Conservation (phyloP, 192 early-diverging fungal genomes). For the Coemansia sp. region DNA sequence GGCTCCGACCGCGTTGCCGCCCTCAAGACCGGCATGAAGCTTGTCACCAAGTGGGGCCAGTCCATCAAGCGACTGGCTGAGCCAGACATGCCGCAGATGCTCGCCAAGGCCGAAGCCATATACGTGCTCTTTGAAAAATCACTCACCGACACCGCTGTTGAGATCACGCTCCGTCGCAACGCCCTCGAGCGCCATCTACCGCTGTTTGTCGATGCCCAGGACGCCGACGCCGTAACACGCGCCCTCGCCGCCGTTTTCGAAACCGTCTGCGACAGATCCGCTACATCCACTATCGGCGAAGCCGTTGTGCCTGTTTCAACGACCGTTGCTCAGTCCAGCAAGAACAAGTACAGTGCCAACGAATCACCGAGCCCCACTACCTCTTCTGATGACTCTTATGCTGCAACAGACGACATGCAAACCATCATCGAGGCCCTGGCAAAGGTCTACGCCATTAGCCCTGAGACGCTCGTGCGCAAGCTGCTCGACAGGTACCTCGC, state of each 20-base stretch:
- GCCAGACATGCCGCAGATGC: constrained; percentile 21
- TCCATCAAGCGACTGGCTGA: constrained; percentile 43
- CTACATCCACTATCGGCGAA: not conserved
- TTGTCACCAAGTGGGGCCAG: constrained; percentile 47
- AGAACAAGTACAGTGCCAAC: no score
- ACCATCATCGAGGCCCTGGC: constrained; percentile 28
- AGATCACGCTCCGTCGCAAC: constrained; percentile 24
- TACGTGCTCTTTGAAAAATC: constrained; percentile 35
- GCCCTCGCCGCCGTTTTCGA: constrained; percentile 38
- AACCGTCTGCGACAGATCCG: constrained; percentile 12
- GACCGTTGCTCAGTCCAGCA: not conserved
- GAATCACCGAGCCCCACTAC: no score
- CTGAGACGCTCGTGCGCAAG: constrained; percentile 22
- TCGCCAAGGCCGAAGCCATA: constrained; percentile 41
- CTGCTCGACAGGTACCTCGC: constrained; percentile 35
- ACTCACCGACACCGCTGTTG: constrained; percentile 27
- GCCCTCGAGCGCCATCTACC: constrained; percentile 29
- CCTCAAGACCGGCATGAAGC: constrained; percentile 56
- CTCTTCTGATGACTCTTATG: no score
- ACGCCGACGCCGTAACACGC: constrained; percentile 7
- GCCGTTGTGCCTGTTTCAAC: not conserved
- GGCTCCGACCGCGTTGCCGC: constrained; percentile 63
- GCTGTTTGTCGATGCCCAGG: constrained; percentile 21
- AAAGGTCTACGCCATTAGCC: constrained; percentile 32
- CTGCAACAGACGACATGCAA: constrained; percentile 17